These are phyloP conservation scores for Cercospora sp. DNA, from an alignment of 2,329 filamentous ascomycete genomes.

Conservation along the genomic window DNA sequence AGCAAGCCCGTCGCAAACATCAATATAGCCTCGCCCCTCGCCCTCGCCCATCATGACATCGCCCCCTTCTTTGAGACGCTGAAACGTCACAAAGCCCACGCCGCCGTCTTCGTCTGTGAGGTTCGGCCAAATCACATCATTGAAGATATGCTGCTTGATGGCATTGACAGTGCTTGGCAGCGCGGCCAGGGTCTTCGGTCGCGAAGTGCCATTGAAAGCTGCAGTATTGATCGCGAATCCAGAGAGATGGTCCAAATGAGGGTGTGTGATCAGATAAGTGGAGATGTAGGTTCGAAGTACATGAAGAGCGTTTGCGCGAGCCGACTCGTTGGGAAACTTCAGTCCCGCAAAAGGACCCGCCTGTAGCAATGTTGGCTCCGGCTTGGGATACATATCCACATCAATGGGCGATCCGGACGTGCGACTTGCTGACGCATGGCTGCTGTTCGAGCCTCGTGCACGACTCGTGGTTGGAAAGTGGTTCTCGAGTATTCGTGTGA, in stretches of 20 bases:
- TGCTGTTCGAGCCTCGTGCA: slow-evolving; percentile 23
- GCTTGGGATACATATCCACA: slow-evolving; percentile 26
- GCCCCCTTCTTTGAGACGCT: slow-evolving; percentile 83
- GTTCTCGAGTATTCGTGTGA: slow-evolving; percentile 72
- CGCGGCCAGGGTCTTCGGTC: slow-evolving; percentile 81
- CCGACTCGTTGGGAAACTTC: slow-evolving; percentile 64
- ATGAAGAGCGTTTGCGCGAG: slow-evolving; percentile 77
- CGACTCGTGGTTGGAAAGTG: slow-evolving; percentile 50
- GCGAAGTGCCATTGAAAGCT: slow-evolving; percentile 71
- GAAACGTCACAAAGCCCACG: slow-evolving; percentile 86
- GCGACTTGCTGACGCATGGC: slow-evolving; percentile 15
- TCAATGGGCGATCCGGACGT: slow-evolving; percentile 21
- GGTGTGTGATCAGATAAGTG: slow-evolving; percentile 89
- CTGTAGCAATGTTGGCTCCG: slow-evolving; percentile 55
- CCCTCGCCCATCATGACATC: slow-evolving; percentile 81
- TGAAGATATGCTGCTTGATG: slow-evolving; percentile 93
- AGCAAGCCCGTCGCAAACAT: slow-evolving; percentile 84
- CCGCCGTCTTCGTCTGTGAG: slow-evolving; percentile 94
- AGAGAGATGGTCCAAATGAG: slow-evolving; percentile 92
- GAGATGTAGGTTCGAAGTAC: slow-evolving; percentile 79
- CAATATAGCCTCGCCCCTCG: slow-evolving; percentile 78
- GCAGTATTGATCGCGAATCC: slow-evolving; percentile 94
- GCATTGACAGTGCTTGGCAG: slow-evolving; percentile 87
- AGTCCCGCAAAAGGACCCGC: slow-evolving; percentile 78
- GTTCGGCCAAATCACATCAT: slow-evolving; percentile 97